Base-by-base conservation (phyloP, 441 rosid genomes). In the Erodium moschatum region DNA sequence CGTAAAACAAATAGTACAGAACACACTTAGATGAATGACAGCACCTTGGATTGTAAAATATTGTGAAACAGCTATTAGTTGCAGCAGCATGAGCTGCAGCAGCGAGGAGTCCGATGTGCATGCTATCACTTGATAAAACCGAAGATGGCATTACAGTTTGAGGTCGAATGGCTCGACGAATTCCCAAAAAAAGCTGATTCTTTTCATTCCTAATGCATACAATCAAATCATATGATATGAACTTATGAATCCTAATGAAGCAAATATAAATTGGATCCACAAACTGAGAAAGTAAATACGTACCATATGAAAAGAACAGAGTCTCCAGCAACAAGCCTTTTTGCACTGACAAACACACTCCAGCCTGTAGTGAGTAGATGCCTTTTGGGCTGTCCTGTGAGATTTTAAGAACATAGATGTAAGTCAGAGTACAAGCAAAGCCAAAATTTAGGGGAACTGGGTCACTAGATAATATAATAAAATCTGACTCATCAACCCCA, bases 31-130 rank as follows among this genome's bases (percentile, higher is more conserved):
- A 10, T 6, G 15, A 60, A 60, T 21, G 31, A 10, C 64, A 60
- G 58, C 81, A 93, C 99, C 98, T 92, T 52, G 99, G 98, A 70
- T 95, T 95, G 74, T 80, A 95, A 78, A 90, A 95, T 74, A 95
- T 83, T n/a, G 97, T 95, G 78, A 95, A 95, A 42, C 97, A 86
- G 75, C 99, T 95, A 79, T 90, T 89, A 60, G 97, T 95, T 46
- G 93, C 92, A 21, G 98, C 95, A 20, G 99, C 99, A 71, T 95
- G 98, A 77, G 99, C 98, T 69, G 98, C 99, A 18, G 97, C 97
- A 74, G 98, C 99, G 73, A 92, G 97, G 69, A 95, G 91, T 64
- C 99, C 98, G 77, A 95, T 80, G 79, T 92, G 99, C 98, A 95
- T 90, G 81, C 98, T 95, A 75, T 95, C 99, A 72, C 98, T 92